Percentiles rank a stretch among this genome's conserved stretches.
phyloP scores from a whole-genome alignment of 1,284 basidiomycete species.

The Puccinia hordei region DNA sequence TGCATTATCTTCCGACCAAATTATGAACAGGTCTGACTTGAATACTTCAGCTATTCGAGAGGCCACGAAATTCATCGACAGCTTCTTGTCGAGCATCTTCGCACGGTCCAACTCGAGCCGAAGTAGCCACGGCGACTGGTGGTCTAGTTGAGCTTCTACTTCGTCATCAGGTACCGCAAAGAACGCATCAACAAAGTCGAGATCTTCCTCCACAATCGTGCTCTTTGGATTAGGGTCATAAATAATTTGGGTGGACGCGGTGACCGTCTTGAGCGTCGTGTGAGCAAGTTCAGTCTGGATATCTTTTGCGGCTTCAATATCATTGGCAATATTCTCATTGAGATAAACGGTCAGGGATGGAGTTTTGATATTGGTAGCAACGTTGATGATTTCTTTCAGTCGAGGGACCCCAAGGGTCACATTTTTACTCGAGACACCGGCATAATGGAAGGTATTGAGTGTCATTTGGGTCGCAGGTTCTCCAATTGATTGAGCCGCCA shows the following conservation, averaged over 20 bases:
- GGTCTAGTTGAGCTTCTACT: constrained; percentile 82
- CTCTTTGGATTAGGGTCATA: constrained; percentile 91
- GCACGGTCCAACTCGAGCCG: constrained; percentile 95
- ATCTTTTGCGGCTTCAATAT: constrained; percentile 72
- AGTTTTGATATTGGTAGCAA: constrained; percentile 97
- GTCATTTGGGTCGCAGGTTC: constrained; percentile 99
- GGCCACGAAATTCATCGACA: constrained; percentile 94
- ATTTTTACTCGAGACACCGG: constrained; percentile 96
- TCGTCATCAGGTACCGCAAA: constrained; percentile 99
- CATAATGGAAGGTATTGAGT: constrained; percentile 94
- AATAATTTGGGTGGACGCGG: constrained; percentile 94
- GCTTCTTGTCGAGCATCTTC: constrained; percentile 95
- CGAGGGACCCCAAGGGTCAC: constrained; percentile 97
- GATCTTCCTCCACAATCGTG: constrained; percentile 94
- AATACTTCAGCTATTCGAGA: constrained; percentile 91
- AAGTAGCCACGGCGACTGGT: constrained; percentile 95
- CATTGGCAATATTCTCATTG: constrained; percentile 70
- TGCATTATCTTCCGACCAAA: constrained; percentile 98
- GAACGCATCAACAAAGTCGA: constrained; percentile 96
- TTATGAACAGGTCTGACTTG: constrained; percentile 94
- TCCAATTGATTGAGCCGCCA: constrained; percentile 97
- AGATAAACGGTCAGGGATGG: constrained; percentile 92
- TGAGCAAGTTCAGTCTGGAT: constrained; percentile 91
- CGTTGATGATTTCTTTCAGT: constrained; percentile 98
- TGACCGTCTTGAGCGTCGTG: constrained; percentile 91